Base-by-base conservation (phyloP, 179 eudicot species). In the Drosera spatulata region DNA sequence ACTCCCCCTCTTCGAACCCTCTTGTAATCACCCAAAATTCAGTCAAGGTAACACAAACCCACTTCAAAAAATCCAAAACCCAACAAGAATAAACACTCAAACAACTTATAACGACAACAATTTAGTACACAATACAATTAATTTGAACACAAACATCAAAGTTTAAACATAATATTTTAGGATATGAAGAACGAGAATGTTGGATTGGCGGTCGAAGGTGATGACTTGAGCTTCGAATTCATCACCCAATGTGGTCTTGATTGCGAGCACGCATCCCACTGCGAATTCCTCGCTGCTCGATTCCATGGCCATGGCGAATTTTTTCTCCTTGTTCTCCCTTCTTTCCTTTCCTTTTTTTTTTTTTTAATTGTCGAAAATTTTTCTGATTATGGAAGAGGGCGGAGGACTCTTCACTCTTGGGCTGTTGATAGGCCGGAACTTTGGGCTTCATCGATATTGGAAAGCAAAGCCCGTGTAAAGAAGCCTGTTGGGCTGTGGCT, bases 171-270 rank as follows among this genome's bases (percentile, higher is more conserved):
- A n/a, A n/a, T n/a, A n/a, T n/a, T n/a, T n/a, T n/a, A 87, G 95
- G 91, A 89, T 89, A 89, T 90, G 97, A 83, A 94, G 88, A n/a
- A 87, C 81, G 63, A 90, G 88, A 63, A 94, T 76, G 80, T 86
- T 90, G 75, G 93, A 86, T 37, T 73, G 79, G 8, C 70, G 80
- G 59, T 90, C 97, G 58, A 75, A 90, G 57, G 97, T 69, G 75
- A 94, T 75, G 52, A 94, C 79, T 79, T 81, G 91, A 44, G 80
- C 95, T 63, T 90, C 91, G 44, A 94, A 85, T 66, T 86, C 94
- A 37, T 94, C 97, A 2, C 96, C 96, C 1, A 90, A 63, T 7
- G 95, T 86, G 5, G 99, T 94, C 60, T 86, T 90, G 70, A 90
- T 90, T 4, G 85, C 79, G 13, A 94, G 79, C 1, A 81, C 75